phyloP scores from a whole-genome alignment of 2,329 filamentous ascomycete species.

The Ceratocystis huliohia region DNA sequence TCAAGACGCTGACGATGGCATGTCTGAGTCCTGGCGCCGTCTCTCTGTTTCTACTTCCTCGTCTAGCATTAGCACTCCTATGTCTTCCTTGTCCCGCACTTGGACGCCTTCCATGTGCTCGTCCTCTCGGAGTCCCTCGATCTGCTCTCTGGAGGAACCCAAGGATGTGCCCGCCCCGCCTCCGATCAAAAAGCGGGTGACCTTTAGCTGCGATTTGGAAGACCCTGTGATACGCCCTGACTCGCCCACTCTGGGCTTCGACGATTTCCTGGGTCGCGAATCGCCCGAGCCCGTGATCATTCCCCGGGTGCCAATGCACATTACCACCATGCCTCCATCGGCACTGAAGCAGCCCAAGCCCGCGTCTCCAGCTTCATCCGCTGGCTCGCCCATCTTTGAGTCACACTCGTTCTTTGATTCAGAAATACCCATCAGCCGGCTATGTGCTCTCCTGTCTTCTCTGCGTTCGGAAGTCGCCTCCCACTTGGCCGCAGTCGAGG shows the following conservation, averaged over 20 bases:
- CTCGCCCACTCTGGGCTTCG: constrained; percentile 47
- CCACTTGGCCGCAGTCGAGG: constrained; percentile 37
- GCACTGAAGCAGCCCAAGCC: constrained; percentile 20
- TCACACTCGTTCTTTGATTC: constrained; percentile 28
- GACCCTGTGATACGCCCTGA: constrained; percentile 44
- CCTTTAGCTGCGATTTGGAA: constrained; percentile 29
- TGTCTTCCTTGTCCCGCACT: constrained; percentile 34
- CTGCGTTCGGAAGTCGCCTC: constrained; percentile 38
- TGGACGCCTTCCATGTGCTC: constrained; percentile 35
- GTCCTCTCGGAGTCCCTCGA: constrained; percentile 37
- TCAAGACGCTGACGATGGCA: constrained; percentile 34
- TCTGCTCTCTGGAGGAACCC: constrained; percentile 30
- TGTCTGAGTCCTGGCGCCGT: constrained; percentile 31
- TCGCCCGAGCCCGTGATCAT: constrained; percentile 21
- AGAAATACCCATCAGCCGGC: constrained; percentile 35
- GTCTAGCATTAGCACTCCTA: constrained; percentile 36
- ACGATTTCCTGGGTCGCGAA: constrained; percentile 30
- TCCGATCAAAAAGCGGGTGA: constrained; percentile 30
- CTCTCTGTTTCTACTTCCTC: constrained; percentile 27
- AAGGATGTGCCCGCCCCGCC: constrained; percentile 14
- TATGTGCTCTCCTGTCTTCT: constrained; percentile 36
- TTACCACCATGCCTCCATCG: constrained; percentile 20
- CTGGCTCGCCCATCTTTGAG: constrained; percentile 9
- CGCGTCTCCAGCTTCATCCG: constrained; percentile 8
- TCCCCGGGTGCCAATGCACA: constrained; percentile 18